Conservation (phyloP, 2,329 filamentous ascomycete genomes). For the Alternaria metachromatica region DNA sequence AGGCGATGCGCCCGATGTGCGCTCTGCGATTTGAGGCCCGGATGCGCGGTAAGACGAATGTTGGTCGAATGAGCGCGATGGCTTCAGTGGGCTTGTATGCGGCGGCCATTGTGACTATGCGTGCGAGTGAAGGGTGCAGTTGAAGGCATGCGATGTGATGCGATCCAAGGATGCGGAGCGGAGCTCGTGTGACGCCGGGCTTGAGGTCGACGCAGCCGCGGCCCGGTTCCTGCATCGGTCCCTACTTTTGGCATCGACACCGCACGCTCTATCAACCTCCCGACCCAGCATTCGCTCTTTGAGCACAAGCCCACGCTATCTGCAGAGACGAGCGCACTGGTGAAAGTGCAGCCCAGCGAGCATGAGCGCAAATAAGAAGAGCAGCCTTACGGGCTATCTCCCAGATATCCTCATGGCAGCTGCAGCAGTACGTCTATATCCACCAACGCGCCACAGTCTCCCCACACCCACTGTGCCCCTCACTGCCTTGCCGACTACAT, state of each 20-base stretch:
- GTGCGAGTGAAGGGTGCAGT: constrained; percentile 1
- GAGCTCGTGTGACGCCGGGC: constrained; percentile 12
- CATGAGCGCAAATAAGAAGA: constrained; percentile 49
- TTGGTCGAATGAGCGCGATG: constrained; percentile 37
- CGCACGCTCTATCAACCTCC: constrained; percentile 15
- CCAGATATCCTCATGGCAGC: constrained; percentile 51
- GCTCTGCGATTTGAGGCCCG: constrained; percentile 10
- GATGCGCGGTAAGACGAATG: constrained; percentile 32
- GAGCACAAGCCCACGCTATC: constrained; percentile 1
- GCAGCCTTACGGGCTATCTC: constrained; percentile 46
- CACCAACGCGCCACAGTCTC: constrained; percentile 7
- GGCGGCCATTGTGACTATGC: constrained; percentile 31
- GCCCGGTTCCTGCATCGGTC: constrained; percentile 23
- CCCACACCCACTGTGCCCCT: not conserved
- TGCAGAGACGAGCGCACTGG: not conserved
- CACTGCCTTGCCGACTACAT: not conserved
- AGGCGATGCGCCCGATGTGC: constrained; percentile 25
- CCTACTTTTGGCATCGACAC: constrained; percentile 25
- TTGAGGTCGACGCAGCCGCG: constrained; percentile 17
- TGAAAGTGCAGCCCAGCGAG: constrained; percentile 1
- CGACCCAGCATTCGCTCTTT: not conserved
- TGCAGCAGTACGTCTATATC: constrained; percentile 47
- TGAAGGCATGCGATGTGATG: not conserved
- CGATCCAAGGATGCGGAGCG: constrained; percentile 10
- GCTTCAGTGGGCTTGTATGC: constrained; percentile 41